Base-by-base conservation (phyloP, 176 grass and related monocot species). In the Oryza punctata region DNA sequence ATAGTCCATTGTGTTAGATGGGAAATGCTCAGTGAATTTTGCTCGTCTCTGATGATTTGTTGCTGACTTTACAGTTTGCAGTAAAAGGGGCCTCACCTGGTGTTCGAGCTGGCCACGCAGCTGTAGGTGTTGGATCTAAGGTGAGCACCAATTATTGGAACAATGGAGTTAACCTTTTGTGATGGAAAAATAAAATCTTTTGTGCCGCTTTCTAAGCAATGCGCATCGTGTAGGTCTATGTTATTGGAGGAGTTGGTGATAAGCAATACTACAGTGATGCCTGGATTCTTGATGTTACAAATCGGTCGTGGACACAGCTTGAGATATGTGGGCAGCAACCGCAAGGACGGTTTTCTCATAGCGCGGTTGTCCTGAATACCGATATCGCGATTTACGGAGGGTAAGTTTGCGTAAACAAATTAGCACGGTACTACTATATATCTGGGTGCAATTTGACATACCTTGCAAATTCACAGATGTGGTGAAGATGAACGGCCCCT, bases 181-280 rank as follows among this genome's bases (percentile, higher is more conserved):
- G 35, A 78, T 18, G 52, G 16, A 7, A 43, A n/a, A 30, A 12
- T 46, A 23, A 19, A 0, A 60, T 60, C 60, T 10, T 11, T 18
- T 46, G 1, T 74, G 57, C 25, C 37, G 5, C 10, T 73, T 86
- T 14, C 67, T 86, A 65, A 90, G 23, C 23, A 50, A 65, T 61
- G 24, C 18, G 18, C 15, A 7, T 65, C 38, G 0, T 82, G 18
- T 70, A 99, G 96, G 84, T 96, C 71, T 99, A 96, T 73, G 89
- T 99, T 32, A 81, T 99, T 18, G 96, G 96, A 61, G 96, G 96
- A 85, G 96, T 99, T 75, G 93, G 96, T 26, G 96, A 99, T 72
- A 96, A 99, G 63, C 89, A 96, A 66, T 99, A 99, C 52, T 99
- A 99, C 44, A 99, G 88, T 10, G 97, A 99, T 87, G 91, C 93